A percentile compares a stretch with the other conserved stretches of the same genome.
phyloP scores from a whole-genome alignment of 257 asterid genomes.

The Fraxinus quadrangulata region DNA sequence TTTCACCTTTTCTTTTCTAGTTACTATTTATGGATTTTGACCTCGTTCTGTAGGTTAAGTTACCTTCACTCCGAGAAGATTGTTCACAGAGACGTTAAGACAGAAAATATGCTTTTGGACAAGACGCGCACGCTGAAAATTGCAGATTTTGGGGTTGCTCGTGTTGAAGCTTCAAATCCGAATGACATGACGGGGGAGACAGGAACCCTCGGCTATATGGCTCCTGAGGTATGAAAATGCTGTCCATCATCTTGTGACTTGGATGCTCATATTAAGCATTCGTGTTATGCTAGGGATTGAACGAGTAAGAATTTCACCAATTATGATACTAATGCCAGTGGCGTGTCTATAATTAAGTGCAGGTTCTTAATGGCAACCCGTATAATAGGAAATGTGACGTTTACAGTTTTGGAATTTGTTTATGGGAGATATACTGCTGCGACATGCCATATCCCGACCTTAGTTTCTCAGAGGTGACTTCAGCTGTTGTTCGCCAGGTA shows the following conservation, averaged over 20 bases:
- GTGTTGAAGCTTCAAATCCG: constrained; percentile 87
- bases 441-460: constrained; percentile 93
- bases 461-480: constrained; percentile 83
- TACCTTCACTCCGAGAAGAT: constrained; percentile 79
- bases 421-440: constrained; percentile 94
- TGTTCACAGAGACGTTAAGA: constrained; percentile 86
- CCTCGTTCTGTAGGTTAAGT: constrained; percentile 46
- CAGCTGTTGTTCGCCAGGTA: constrained; percentile 90
- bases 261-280: too few species aligned
- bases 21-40: too few species aligned
- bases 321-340: not conserved
- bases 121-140: constrained; percentile 63
- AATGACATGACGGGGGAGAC: constrained; percentile 97
- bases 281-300: too few species aligned
- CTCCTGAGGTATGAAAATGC: constrained; percentile 72
- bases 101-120: constrained; percentile 91
- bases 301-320: too few species aligned
- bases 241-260: not conserved
- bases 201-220: constrained; percentile 95
- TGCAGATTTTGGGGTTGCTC: constrained; percentile 96
- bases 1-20: not conserved
- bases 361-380: constrained; percentile 87
- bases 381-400: constrained; percentile 88
- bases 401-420: constrained; percentile 87
- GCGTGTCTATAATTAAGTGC: not conserved